Conservation (phyloP, 164 flowering plant species). For the Vitis riparia region DNA sequence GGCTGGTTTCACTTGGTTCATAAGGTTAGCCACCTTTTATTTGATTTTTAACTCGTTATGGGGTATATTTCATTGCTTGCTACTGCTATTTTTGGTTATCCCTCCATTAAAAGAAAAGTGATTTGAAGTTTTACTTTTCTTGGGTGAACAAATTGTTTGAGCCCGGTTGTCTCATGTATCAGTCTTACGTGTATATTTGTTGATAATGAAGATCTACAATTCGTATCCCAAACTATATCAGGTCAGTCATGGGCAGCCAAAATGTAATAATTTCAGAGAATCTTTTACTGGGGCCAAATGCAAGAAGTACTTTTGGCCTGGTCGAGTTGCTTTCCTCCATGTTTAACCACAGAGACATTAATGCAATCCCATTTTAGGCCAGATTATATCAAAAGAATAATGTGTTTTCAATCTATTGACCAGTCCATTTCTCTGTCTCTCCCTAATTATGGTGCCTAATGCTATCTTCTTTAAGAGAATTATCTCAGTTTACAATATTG, state of each 20-base stretch:
- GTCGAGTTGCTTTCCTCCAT: background rate
- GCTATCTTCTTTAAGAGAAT: too few species aligned
- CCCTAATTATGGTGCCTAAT: too few species aligned
- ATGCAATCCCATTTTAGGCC: background rate
- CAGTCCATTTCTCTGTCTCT: background rate
- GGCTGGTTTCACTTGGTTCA: background rate
- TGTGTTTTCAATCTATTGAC: background rate
- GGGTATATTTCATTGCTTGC: background rate
- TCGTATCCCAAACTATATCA: constrained; percentile 6
- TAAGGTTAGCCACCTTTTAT: background rate
- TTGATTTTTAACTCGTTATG: background rate
- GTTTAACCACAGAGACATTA: background rate
- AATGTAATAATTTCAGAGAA: constrained; percentile 22
- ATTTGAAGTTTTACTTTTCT: constrained; percentile 14
- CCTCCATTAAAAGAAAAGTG: background rate
- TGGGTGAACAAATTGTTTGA: constrained; percentile 7
- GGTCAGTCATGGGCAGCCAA: constrained; percentile 8
- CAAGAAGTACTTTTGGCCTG: background rate
- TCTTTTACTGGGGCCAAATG: constrained; percentile 5
- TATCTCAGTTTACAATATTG: too few species aligned
- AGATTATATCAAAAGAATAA: background rate
- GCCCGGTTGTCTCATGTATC: background rate
- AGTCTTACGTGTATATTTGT: background rate
- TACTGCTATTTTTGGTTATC: background rate
- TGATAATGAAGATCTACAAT: constrained; percentile 3